Conservation (phyloP, 805 yeast species). For the Metschnikowia aberdeeniae region DNA sequence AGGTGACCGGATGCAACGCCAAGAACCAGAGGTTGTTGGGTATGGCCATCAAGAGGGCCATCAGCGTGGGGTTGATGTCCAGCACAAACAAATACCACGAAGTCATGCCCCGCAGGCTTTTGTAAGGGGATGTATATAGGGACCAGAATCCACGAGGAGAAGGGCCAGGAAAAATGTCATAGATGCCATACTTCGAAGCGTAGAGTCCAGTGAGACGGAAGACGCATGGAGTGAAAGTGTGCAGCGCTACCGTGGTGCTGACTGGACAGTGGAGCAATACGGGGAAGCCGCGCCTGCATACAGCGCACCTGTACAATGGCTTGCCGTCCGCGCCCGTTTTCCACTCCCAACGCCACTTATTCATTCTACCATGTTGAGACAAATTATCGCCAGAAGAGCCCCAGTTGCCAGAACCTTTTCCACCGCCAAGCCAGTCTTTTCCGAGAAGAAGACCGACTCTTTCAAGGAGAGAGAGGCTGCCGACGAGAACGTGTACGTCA, state of each 20-base stretch:
- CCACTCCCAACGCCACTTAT: neutral
- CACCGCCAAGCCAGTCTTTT: conserved; percentile 10
- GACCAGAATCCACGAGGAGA: neutral
- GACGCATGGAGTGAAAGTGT: too few relatives aligned
- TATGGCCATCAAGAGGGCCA: conserved; percentile 74
- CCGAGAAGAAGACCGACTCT: conserved; percentile 20
- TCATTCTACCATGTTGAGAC: conserved; percentile 18
- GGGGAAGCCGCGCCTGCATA: neutral
- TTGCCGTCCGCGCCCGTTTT: conserved; percentile 2
- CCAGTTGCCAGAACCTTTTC: conserved; percentile 16
- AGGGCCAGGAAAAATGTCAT: neutral
- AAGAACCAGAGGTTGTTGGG: conserved; percentile 68
- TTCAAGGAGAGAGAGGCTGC: conserved; percentile 85
- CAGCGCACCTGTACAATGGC: neutral
- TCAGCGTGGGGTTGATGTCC: conserved; percentile 76
- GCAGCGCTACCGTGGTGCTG: too few relatives aligned
- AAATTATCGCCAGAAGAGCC: conserved; percentile 15
- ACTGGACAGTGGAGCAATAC: too few relatives aligned
- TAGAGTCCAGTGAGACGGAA: too few relatives aligned
- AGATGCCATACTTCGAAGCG: too few relatives aligned
- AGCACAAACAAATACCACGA: conserved; percentile 63
- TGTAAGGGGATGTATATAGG: conserved; percentile 20
- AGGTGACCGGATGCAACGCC: conserved; percentile 61
- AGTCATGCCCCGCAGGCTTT: conserved; percentile 37
- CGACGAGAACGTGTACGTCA: conserved; percentile 79